Evolutionary conservation across 1,139 yeast genomes (phyloP).

Genomic region (Suhomyces kunorum): DNA sequence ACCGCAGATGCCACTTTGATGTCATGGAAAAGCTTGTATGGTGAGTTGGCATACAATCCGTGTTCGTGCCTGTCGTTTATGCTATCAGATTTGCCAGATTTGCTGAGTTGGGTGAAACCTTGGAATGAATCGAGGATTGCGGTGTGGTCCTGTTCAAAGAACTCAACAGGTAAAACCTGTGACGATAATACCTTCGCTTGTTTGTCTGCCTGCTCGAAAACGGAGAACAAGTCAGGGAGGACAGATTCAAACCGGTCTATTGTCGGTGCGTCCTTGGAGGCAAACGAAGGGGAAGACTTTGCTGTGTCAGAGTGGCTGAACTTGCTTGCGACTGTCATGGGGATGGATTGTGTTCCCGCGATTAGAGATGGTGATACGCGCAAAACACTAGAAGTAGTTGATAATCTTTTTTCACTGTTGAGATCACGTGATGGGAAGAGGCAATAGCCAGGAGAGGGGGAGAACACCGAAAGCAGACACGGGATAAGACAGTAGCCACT

Average conservation of each 20-base stretch:
- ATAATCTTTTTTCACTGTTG: constrained; percentile 2
- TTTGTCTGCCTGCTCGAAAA: constrained; percentile 35
- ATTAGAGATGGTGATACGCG: background rate
- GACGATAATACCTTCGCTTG: constrained; percentile 37
- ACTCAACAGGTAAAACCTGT: constrained; percentile 43
- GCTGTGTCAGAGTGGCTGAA: background rate
- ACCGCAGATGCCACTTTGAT: constrained; percentile 62
- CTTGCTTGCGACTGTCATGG: constrained; percentile 3
- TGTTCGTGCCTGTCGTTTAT: constrained; percentile 24
- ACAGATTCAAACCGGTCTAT: constrained; percentile 15
- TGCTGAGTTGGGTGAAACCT: constrained; percentile 31
- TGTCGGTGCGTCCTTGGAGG: constrained; percentile 4
- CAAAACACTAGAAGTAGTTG: constrained; percentile 3
- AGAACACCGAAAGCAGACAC: no score
- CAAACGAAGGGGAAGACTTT: background rate
- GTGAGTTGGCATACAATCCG: constrained; percentile 37
- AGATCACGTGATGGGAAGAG: no score
- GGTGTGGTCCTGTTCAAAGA: constrained; percentile 47
- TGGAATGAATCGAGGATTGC: constrained; percentile 46
- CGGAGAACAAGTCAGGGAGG: constrained; percentile 25
- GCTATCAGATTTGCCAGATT: constrained; percentile 22
- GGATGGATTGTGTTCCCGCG: background rate
- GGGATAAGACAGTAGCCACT: no score
- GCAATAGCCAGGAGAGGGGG: no score
- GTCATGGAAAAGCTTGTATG: constrained; percentile 71